Percentiles rank a stretch among this genome's conserved stretches.
Evolutionary conservation across 352 stramenopile species (phyloP).

Genomic region (Globisporangium echinulatum): DNA sequence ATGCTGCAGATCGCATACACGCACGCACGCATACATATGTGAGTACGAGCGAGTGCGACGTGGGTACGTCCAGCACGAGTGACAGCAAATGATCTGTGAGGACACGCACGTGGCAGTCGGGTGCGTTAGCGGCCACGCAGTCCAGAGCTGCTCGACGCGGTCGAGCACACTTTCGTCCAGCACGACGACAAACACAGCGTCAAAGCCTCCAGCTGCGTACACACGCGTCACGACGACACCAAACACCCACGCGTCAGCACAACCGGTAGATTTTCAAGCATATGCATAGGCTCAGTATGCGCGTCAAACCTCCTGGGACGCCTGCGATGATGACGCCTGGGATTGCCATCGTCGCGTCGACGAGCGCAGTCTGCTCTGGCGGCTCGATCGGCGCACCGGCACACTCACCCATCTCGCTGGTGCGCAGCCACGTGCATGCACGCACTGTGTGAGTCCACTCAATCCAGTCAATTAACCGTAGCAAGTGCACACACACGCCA

Average conservation of each 20-base stretch:
- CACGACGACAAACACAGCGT: conserved; percentile 92
- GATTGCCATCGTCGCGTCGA: conserved; percentile 90
- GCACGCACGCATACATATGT: neutral
- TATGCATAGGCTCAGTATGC: too few species aligned
- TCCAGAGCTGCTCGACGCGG: conserved; percentile 72
- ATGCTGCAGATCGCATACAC: conserved; percentile 26
- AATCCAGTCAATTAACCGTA: neutral
- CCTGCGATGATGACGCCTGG: conserved; percentile 92
- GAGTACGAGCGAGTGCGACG: neutral
- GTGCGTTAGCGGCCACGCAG: conserved; percentile 45
- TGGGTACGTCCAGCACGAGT: neutral
- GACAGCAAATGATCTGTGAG: neutral
- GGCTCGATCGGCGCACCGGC: conserved; percentile 93
- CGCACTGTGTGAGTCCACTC: too few species aligned
- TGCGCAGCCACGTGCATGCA: neutral
- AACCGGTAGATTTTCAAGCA: too few species aligned
- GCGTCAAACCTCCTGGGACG: conserved; percentile 81
- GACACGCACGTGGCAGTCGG: conserved; percentile 35
- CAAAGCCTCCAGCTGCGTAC: conserved; percentile 88
- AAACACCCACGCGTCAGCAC: neutral
- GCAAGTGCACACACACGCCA: neutral
- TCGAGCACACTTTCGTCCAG: conserved; percentile 51
- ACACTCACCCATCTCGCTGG: conserved; percentile 81
- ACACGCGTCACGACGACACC: neutral
- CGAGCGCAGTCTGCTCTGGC: conserved; percentile 84